Evolutionary conservation across 345 rosid species (phyloP), one percentile per base, ranked within the genome.

Genomic region (Boechera stricta): DNA sequence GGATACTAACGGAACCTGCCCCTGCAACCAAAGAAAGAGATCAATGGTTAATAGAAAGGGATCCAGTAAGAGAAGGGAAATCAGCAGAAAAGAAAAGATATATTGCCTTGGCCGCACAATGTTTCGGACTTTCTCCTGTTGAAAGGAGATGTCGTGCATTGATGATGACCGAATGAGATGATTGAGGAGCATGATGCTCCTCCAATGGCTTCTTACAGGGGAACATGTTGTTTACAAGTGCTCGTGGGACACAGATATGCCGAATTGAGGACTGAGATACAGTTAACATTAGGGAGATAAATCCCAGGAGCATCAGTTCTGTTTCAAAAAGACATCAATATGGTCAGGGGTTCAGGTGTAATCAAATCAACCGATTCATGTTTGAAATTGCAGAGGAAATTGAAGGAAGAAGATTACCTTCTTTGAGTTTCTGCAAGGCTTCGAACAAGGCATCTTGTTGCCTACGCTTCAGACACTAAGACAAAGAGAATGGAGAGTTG

Each of bases 291-390:
- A 94, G 87, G 48, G 98, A 94, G 48, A 92, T 89, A 83, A 94
- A 92, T 49, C 98, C 98, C 2, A 94, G 81, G 33, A 94, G 92
- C 98, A 92, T 94, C 90, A 94, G 74, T 69, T 94, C 98, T 94
- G 93, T 73, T 88, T 78, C 38, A 53, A 21, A 21, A 21, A 24
- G 68, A 65, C 64, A 87, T 16, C 54, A 74, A 56, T 33, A 67
- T 44, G 42, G 62, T 72, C 60, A 59, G 55, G 42, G 42, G 38
- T 54, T 82, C 64, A 80, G 79, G 71, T 60, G 6, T 35, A 16
- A 36, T 32, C 49, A 55, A 29, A 36, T 7, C 15, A 64, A 49
- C 52, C 10, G 5, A 18, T 28, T 12, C 42, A 53, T 16, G 41
- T 36, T 26, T 55, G 13, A 35, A 35, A 42, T 13, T n/a, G 7